Conservation (phyloP, 257 asterid species). For the Capsicum rhomboideum region DNA sequence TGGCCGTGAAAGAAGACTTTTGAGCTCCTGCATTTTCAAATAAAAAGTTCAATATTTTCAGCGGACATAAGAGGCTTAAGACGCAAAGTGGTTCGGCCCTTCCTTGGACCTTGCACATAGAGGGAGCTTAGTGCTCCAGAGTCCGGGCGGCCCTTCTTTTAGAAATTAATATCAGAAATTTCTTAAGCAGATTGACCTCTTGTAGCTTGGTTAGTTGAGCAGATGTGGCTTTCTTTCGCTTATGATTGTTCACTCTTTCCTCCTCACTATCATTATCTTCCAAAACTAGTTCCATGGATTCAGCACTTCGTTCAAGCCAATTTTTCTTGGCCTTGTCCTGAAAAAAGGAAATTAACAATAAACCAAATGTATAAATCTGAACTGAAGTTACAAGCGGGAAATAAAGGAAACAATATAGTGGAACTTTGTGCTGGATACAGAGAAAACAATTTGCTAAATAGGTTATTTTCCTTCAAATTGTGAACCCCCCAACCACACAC, state of each 20-base stretch:
- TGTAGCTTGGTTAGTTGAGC: constrained; percentile 64
- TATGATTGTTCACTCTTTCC: constrained; percentile 61
- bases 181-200: constrained; percentile 33
- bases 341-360: background rate
- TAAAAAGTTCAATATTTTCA: background rate
- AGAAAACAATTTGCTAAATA: background rate
- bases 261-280: constrained; percentile 89
- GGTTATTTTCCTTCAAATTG: background rate
- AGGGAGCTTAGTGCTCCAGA: background rate
- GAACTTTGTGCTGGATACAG: background rate
- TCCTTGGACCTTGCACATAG: background rate
- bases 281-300: constrained; percentile 61
- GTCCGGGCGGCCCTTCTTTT: background rate
- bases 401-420: background rate
- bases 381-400: background rate
- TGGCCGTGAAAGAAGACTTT: constrained; percentile 57
- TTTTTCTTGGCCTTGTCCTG: constrained; percentile 81
- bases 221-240: constrained; percentile 56
- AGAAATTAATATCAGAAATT: background rate
- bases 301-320: constrained; percentile 86
- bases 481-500: background rate
- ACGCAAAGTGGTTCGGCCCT: background rate
- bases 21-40: constrained; percentile 66
- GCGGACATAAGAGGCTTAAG: background rate
- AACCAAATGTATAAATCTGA: background rate